Evolutionary conservation across 192 early-diverging fungal species (phyloP).

Genomic region (Gorgonomyces haynaldii): DNA sequence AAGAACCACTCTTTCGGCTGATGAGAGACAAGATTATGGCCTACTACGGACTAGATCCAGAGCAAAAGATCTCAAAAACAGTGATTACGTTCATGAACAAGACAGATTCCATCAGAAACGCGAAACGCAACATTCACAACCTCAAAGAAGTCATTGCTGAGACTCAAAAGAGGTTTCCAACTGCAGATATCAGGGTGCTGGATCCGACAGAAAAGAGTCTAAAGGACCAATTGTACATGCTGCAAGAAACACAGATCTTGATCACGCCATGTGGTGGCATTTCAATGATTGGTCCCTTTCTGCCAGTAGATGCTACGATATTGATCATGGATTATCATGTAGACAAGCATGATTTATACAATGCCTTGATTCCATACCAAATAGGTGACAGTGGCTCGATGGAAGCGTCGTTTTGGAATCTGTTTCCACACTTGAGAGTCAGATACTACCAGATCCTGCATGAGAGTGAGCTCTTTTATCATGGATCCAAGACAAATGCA

Average conservation of each 20-base stretch:
- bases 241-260: slow-evolving; percentile 13
- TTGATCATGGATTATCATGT: slow-evolving; percentile 23
- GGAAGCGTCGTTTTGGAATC: slow-evolving; percentile 28
- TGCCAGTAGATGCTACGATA: slow-evolving; percentile 17
- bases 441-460: slow-evolving; percentile 23
- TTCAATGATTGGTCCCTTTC: slow-evolving; percentile 19
- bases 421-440: slow-evolving; percentile 18
- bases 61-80: neutral
- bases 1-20: slow-evolving; percentile 17
- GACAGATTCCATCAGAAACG: slow-evolving; percentile 12
- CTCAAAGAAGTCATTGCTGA: slow-evolving; percentile 5
- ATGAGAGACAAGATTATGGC: slow-evolving; percentile 12
- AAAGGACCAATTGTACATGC: slow-evolving; percentile 15
- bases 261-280: slow-evolving; percentile 21
- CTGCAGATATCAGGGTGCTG: slow-evolving; percentile 1
- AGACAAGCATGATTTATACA: slow-evolving; percentile 1
- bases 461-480: slow-evolving; percentile 3
- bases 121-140: slow-evolving; percentile 11
- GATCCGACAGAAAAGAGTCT: slow-evolving; percentile 15
- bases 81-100: slow-evolving; percentile 16
- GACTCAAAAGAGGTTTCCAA: slow-evolving; percentile 5
- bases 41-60: slow-evolving; percentile 12
- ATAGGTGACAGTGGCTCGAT: slow-evolving; percentile 12
- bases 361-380: slow-evolving; percentile 6
- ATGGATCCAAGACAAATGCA: slow-evolving; percentile 10